Evolutionary conservation across 208 protist species (phyloP).

Genomic region (Balamuthia mandrillaris): DNA sequence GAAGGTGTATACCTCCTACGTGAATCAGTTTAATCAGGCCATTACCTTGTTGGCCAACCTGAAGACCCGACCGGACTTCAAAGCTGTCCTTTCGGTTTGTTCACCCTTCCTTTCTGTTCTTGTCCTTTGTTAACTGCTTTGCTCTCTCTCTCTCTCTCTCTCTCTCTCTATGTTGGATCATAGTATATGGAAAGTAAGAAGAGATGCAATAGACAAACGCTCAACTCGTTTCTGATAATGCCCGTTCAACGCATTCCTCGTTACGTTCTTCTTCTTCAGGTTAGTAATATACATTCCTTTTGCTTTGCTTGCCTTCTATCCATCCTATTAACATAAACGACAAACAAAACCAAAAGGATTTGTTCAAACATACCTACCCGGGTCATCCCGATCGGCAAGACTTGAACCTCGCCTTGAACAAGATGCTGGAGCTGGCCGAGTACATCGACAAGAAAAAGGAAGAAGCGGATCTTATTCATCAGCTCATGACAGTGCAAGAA

Average conservation of each 20-base stretch:
- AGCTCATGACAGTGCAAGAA: constrained; percentile 25
- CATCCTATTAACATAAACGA: background rate
- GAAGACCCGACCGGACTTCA: background rate
- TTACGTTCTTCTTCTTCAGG: constrained; percentile 23
- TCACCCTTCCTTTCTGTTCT: no score
- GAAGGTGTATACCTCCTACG: constrained; percentile 18
- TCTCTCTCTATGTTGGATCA: no score
- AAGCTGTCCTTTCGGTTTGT: background rate
- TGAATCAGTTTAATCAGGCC: constrained; percentile 11
- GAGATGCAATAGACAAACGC: background rate
- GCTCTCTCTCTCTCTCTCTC: no score
- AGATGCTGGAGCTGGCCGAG: background rate
- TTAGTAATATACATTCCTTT: background rate
- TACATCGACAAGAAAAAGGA: constrained; percentile 32
- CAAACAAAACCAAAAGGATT: constrained; percentile 5
- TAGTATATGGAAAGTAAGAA: constrained; percentile 19
- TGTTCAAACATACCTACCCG: background rate
- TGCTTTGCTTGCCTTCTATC: no score
- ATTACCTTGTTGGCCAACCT: constrained; percentile 1
- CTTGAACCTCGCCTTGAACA: background rate
- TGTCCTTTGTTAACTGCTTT: no score
- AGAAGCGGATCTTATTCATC: constrained; percentile 15
- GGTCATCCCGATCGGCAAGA: background rate
- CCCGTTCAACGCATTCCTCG: constrained; percentile 26
- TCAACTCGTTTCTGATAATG: constrained; percentile 22